Evolutionary conservation across 257 asterid genomes (phyloP), one percentile per base, ranked within the genome.

Genomic region (Euphrasia confusa): DNA sequence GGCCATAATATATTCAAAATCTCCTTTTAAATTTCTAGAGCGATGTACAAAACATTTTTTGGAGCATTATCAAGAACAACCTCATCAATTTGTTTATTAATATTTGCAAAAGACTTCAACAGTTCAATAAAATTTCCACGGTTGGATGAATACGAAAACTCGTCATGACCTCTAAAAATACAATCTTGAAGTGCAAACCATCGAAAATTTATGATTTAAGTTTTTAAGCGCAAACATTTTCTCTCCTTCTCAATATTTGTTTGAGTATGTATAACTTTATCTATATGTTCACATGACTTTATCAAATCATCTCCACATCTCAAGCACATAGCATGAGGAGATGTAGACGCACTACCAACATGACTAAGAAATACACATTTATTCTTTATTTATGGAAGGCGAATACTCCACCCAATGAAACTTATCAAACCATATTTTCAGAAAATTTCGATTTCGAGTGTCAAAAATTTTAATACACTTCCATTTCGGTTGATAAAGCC

Each of bases 161-260:
- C 52, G 1, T 45, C 52, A 45, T 45, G 14, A n/a, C 52, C 52
- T 11, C 14, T 45, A 13, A 45, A 45, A 13, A 17, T 3, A n/a
- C 52, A 45, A 45, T 17, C 52, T 45, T 45, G 52, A 45, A 45
- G 52, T 45, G 52, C 52, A 8, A 45, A 15, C 52, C n/a, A 45
- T 45, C 17, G 52, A 45, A 11, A 4, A n/a, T 17, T 5, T n/a
- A 11, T 45, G 12, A 10, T 45, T 45, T 15, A 9, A 45, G 17
- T 45, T n/a, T 45, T 45, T 3, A 45, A 11, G 4, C 14, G 52
- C 5, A 45, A 11, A 45, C 14, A 17, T 10, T 45, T 45, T 45
- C 14, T 11, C 14, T 45, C 52, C 17, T 45, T 45, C 17, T 9
- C 52, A 9, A 10, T 0, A 10, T 11, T 9, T 11, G 52, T 7